phyloP scores from a whole-genome alignment of 441 rosid genomes.

The Mallotus japonicus region DNA sequence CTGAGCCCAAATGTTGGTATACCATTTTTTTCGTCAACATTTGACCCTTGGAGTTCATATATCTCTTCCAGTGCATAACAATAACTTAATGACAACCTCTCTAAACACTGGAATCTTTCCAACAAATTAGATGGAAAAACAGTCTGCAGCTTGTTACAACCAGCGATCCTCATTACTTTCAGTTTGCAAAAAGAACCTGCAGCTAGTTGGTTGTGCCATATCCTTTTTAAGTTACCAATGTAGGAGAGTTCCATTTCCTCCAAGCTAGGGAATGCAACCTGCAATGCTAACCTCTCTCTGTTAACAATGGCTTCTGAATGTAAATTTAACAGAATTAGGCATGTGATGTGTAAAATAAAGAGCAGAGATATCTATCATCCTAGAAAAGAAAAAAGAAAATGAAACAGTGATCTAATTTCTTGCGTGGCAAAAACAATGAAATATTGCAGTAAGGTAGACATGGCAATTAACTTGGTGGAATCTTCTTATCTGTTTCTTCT shows the following conservation, averaged over 20 bases:
- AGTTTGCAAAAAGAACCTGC: slow-evolving; percentile 3
- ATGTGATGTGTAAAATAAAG: too few species aligned
- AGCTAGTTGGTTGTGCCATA: slow-evolving; percentile 8
- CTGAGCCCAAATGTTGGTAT: neutral
- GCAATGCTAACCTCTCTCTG: neutral
- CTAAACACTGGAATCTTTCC: slow-evolving; percentile 8
- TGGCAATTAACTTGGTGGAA: neutral
- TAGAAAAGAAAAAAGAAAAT: too few species aligned
- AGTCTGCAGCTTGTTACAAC: neutral
- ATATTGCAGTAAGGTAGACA: neutral
- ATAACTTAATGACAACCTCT: neutral
- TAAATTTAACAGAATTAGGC: too few species aligned
- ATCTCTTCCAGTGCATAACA: slow-evolving; percentile 9
- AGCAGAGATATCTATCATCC: too few species aligned
- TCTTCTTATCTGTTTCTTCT: too few species aligned
- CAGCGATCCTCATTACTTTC: neutral
- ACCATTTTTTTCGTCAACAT: neutral
- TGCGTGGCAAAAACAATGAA: neutral
- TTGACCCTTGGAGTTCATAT: slow-evolving; percentile 2
- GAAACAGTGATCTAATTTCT: too few species aligned
- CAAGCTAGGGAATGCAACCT: slow-evolving; percentile 24
- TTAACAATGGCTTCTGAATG: too few species aligned
- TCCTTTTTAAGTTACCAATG: slow-evolving; percentile 9
- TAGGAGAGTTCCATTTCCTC: neutral
- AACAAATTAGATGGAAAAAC: slow-evolving; percentile 7